Percentiles rank a stretch among this genome's conserved stretches.
Evolutionary conservation across 1,139 yeast genomes (phyloP).

Genomic region (Meyerozyma smithsonii): DNA sequence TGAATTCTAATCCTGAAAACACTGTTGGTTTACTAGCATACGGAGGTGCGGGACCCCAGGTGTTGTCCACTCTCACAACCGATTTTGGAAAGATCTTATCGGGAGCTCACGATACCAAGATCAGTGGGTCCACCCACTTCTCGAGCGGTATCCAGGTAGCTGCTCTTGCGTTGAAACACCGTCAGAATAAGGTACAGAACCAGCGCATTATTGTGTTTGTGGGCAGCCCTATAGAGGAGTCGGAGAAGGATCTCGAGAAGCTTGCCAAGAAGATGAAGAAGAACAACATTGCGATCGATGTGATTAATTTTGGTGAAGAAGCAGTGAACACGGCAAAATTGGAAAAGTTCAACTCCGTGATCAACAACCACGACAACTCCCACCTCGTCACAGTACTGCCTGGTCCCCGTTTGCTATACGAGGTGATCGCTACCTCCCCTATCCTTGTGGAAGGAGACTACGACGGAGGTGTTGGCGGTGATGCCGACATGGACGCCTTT

Average conservation of each 20-base stretch:
- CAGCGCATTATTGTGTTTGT: conserved; percentile 89
- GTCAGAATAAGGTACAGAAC: conserved; percentile 89
- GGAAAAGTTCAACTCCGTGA: conserved; percentile 74
- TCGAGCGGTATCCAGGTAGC: conserved; percentile 92
- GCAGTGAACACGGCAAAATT: conserved; percentile 70
- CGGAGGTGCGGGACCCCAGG: conserved; percentile 84
- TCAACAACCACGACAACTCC: conserved; percentile 73
- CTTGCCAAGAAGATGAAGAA: conserved; percentile 92
- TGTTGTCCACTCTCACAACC: conserved; percentile 79
- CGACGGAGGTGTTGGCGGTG: conserved; percentile 44
- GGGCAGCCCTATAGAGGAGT: conserved; percentile 77
- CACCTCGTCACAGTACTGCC: conserved; percentile 87
- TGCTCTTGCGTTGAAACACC: conserved; percentile 92
- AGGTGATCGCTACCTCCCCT: conserved; percentile 66
- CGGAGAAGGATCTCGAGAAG: conserved; percentile 69
- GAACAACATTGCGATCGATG: conserved; percentile 85
- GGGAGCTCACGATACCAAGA: conserved; percentile 82
- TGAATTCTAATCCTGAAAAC: conserved; percentile 87
- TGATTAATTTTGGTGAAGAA: conserved; percentile 91
- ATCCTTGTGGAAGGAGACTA: conserved; percentile 57
- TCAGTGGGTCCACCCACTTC: conserved; percentile 65
- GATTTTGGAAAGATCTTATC: conserved; percentile 84
- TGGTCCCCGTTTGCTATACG: conserved; percentile 76
- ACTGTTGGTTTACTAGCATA: conserved; percentile 87
- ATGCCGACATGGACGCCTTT: conserved; percentile 37